Evolutionary conservation across 2,329 filamentous ascomycete species (phyloP).

Genomic region (Apiospora arundinis): DNA sequence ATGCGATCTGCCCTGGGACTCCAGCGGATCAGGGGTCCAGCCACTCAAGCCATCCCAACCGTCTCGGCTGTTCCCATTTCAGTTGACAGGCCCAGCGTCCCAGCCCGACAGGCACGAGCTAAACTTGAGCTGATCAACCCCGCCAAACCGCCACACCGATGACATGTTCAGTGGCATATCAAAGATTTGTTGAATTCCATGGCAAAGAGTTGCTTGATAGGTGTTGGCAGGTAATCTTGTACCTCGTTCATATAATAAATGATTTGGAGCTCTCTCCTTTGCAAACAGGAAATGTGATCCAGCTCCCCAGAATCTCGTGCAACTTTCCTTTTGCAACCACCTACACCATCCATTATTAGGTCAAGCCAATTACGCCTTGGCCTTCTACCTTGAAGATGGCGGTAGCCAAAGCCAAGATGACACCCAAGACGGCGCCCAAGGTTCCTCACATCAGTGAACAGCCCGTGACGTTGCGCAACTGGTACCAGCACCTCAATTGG

Average conservation of each 20-base stretch:
- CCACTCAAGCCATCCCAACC: neutral
- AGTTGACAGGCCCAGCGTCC: neutral
- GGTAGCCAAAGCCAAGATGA: slow-evolving; percentile 8
- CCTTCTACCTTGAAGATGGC: slow-evolving; percentile 13
- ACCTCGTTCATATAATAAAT: neutral
- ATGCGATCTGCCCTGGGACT: neutral
- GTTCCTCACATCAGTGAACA: slow-evolving; percentile 88
- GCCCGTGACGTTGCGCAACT: slow-evolving; percentile 81
- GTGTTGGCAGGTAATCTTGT: neutral
- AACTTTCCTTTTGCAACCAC: neutral
- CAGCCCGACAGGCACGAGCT: neutral
- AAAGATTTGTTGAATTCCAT: slow-evolving; percentile 12
- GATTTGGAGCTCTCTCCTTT: neutral
- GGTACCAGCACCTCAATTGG: slow-evolving; percentile 95
- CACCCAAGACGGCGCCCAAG: slow-evolving; percentile 43
- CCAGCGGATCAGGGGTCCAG: neutral
- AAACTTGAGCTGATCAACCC: neutral
- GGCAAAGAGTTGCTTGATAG: neutral
- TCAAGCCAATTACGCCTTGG: neutral
- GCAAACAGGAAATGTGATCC: neutral
- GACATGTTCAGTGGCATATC: neutral
- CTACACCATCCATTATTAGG: neutral
- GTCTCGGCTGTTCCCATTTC: neutral
- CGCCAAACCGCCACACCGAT: slow-evolving; percentile 12
- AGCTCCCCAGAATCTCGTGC: neutral